Evolutionary conservation across 2,329 filamentous ascomycete species (phyloP).

Genomic region (Calonectria multiphialidica): DNA sequence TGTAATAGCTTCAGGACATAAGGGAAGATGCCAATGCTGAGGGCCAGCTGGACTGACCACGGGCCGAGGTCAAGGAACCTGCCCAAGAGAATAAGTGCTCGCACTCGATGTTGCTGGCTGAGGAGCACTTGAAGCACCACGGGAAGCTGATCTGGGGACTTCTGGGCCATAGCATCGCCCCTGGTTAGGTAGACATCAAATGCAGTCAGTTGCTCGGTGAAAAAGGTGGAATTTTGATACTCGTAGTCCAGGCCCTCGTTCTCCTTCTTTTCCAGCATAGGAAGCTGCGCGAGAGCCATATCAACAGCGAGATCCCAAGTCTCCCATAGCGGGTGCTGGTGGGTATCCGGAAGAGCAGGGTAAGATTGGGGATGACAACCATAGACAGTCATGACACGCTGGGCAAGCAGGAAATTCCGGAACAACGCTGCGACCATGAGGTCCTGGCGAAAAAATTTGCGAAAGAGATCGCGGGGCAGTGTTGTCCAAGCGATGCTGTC

Average conservation of each 20-base stretch:
- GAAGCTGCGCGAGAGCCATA: constrained; percentile 91
- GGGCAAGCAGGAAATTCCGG: constrained; percentile 93
- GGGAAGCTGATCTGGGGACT: constrained; percentile 92
- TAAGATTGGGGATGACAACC: constrained; percentile 95
- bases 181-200: constrained; percentile 95
- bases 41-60: constrained; percentile 97
- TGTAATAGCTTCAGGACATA: constrained; percentile 98
- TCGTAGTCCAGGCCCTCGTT: constrained; percentile 83
- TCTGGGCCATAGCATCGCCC: constrained; percentile 83
- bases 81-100: constrained; percentile 90
- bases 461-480: constrained; percentile 88
- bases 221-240: constrained; percentile 95
- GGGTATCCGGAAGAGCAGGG: constrained; percentile 92
- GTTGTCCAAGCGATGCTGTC: constrained; percentile 99
- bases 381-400: constrained; percentile 96
- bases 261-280: constrained; percentile 84
- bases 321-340: constrained; percentile 94
- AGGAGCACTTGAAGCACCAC: constrained; percentile 96
- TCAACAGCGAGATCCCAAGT: constrained; percentile 98
- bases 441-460: constrained; percentile 97
- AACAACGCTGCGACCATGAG: constrained; percentile 99
- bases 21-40: constrained; percentile 98
- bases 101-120: constrained; percentile 92
- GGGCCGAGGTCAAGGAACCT: constrained; percentile 95
- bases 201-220: constrained; percentile 95